phyloP scores from a whole-genome alignment of 2,329 filamentous ascomycete species.

The Colletotrichum sp. region DNA sequence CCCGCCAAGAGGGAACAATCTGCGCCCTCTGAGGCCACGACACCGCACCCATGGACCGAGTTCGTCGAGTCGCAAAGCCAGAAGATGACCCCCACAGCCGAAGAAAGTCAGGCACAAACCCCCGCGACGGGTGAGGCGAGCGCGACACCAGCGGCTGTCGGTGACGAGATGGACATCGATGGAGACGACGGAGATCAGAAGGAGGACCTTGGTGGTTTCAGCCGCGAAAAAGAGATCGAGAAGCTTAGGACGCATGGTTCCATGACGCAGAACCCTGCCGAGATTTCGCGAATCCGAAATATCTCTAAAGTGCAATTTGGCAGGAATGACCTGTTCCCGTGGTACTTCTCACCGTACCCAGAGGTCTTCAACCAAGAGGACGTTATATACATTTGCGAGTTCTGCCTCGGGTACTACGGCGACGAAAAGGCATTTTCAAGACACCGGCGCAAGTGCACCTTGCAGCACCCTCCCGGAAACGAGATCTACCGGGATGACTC shows the following conservation, averaged over 20 bases:
- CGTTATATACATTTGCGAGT: constrained; percentile 95
- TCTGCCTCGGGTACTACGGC: constrained; percentile 91
- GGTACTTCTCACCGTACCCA: constrained; percentile 99
- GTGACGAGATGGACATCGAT: constrained; percentile 61
- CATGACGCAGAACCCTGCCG: constrained; percentile 98
- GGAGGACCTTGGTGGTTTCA: constrained; percentile 60
- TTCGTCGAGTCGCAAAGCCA: constrained; percentile 53
- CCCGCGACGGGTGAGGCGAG: constrained; percentile 47
- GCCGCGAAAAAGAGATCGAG: constrained; percentile 91
- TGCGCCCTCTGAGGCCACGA: constrained; percentile 56
- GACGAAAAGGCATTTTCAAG: constrained; percentile 82
- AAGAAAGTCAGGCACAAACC: constrained; percentile 51
- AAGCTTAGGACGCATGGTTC: constrained; percentile 93
- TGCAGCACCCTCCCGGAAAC: constrained; percentile 94
- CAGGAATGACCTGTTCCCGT: constrained; percentile 88
- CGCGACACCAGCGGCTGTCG: constrained; percentile 46
- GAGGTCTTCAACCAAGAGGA: constrained; percentile 88
- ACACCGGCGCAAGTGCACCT: constrained; percentile 86
- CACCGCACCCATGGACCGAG: constrained; percentile 60
- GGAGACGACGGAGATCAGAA: constrained; percentile 51
- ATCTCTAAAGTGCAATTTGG: constrained; percentile 95
- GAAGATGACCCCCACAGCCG: constrained; percentile 45
- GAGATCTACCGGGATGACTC: constrained; percentile 97
- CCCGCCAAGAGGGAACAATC: constrained; percentile 61
- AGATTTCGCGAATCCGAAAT: constrained; percentile 95